These are phyloP conservation scores for Mrakia frigida DNA, from an alignment of 768 basidiomycete species.

Conservation along the genomic window DNA sequence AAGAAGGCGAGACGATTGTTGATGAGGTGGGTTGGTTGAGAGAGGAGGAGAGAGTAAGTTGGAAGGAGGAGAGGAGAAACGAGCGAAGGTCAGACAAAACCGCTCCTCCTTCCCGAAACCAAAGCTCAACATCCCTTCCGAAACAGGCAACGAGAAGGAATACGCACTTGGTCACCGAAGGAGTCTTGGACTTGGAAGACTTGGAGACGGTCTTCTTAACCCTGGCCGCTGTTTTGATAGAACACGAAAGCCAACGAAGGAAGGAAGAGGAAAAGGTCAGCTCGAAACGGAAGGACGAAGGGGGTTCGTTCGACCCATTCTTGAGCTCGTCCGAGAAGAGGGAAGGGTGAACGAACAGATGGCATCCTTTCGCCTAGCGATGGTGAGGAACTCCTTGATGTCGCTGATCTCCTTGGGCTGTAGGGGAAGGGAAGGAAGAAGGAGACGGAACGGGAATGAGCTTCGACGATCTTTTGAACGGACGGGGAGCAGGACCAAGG, in stretches of 20 bases:
- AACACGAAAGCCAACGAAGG: background rate
- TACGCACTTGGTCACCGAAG: constrained; percentile 29
- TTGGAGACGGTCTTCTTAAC: constrained; percentile 88
- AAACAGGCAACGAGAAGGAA: background rate
- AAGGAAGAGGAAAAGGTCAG: background rate
- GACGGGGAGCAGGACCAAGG: background rate
- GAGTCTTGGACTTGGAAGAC: constrained; percentile 35
- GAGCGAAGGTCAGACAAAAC: background rate
- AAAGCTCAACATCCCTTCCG: background rate
- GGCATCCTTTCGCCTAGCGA: constrained; percentile 95
- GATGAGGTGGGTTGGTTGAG: background rate
- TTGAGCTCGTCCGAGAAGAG: background rate
- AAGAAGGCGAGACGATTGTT: background rate
- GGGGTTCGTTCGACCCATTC: too few species aligned
- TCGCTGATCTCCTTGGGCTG: constrained; percentile 97
- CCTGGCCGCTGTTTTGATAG: constrained; percentile 66
- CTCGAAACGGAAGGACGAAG: background rate
- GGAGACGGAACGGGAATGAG: constrained; percentile 2
- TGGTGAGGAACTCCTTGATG: constrained; percentile 98
- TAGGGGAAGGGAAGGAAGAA: background rate
- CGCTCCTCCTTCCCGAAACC: background rate
- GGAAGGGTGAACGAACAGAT: constrained; percentile 13
- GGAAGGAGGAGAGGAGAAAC: background rate
- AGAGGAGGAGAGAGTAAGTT: background rate
- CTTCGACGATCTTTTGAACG: background rate